Evolutionary conservation across 2,329 filamentous ascomycete species (phyloP).

Genomic region (Penicillium thymicola): DNA sequence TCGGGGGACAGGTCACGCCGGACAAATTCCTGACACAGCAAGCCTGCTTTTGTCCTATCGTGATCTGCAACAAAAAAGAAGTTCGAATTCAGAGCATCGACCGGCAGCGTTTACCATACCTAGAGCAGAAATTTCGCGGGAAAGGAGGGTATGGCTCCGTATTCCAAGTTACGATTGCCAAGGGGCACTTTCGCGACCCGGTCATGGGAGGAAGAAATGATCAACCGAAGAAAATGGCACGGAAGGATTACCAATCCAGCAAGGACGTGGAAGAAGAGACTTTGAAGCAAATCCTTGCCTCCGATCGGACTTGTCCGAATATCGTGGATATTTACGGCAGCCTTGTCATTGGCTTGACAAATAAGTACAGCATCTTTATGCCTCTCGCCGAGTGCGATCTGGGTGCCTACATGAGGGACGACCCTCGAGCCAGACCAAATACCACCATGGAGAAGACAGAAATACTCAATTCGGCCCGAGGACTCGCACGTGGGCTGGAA

Average conservation of each 20-base stretch:
- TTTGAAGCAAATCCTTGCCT: neutral
- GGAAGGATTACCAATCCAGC: neutral
- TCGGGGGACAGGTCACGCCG: neutral
- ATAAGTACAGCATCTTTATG: neutral
- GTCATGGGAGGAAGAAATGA: neutral
- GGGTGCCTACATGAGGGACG: neutral
- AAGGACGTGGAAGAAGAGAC: neutral
- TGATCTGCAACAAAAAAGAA: neutral
- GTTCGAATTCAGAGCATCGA: neutral
- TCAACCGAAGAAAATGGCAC: neutral
- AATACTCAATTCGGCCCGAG: neutral
- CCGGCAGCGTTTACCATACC: neutral
- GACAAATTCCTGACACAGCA: neutral
- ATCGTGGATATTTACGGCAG: neutral
- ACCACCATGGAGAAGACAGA: neutral
- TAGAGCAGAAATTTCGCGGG: neutral
- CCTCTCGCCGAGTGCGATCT: neutral
- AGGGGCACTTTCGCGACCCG: neutral
- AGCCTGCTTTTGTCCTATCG: neutral
- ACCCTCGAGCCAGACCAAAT: neutral
- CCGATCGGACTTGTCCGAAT: neutral
- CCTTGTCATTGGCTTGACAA: neutral
- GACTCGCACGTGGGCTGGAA: neutral
- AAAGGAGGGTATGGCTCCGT: neutral
- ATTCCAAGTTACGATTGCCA: neutral